These are phyloP conservation scores for Pythium rhizo-oryzae DNA, from an alignment of 352 stramenopile species.

Conservation along the genomic window DNA sequence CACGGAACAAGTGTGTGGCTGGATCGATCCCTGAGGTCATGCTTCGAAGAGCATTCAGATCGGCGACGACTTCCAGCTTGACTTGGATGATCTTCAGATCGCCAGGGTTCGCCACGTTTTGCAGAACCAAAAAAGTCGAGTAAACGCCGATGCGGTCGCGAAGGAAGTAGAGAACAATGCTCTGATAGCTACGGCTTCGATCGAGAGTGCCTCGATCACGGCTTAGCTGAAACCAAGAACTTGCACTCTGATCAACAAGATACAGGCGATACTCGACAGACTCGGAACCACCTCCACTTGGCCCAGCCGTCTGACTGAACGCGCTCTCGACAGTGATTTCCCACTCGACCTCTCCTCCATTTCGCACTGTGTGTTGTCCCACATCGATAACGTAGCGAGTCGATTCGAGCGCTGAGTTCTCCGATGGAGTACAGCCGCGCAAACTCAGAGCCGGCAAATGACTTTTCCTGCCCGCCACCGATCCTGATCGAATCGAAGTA, in stretches of 20 bases:
- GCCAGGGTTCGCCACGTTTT: conserved; percentile 80
- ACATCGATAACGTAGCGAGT: conserved; percentile 88
- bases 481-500: conserved; percentile 56
- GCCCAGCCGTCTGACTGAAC: conserved; percentile 41
- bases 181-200: conserved; percentile 76
- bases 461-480: conserved; percentile 38
- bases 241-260: conserved; percentile 73
- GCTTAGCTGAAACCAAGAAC: conserved; percentile 82
- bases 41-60: conserved; percentile 81
- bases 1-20: conserved; percentile 78
- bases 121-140: conserved; percentile 84
- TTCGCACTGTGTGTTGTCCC: conserved; percentile 86
- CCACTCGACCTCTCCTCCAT: conserved; percentile 87
- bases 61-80: conserved; percentile 83
- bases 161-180: conserved; percentile 82
- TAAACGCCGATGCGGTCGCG: conserved; percentile 83
- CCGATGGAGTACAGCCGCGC: conserved; percentile 79
- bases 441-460: conserved; percentile 65
- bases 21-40: conserved; percentile 77
- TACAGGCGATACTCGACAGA: conserved; percentile 78
- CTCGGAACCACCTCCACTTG: conserved; percentile 41
- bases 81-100: conserved; percentile 90
- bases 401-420: conserved; percentile 82
- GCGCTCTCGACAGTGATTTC: conserved; percentile 87
- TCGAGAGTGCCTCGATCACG: conserved; percentile 80